Base-by-base conservation (phyloP, 139 green algal species). In the Pleodorina starrii region DNA sequence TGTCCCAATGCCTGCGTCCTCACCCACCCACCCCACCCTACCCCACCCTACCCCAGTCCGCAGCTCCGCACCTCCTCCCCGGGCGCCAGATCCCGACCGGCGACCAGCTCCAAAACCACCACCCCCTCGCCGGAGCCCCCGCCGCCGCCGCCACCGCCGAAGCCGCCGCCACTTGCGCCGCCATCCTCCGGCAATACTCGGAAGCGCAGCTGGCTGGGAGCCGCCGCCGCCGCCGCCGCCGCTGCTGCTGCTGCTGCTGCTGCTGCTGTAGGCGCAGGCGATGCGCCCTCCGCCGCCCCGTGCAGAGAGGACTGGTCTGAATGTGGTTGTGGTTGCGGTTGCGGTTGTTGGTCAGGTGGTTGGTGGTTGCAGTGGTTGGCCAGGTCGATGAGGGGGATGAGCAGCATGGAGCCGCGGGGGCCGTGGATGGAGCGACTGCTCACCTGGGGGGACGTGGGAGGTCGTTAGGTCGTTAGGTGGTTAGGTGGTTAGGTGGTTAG, bases 291-390 rank as follows among this genome's bases (percentile, higher is more conserved):
- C n/a, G n/a, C n/a, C n/a, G n/a, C n/a, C n/a, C n/a, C n/a, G n/a
- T n/a, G n/a, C n/a, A n/a, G n/a, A n/a, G n/a, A n/a, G n/a, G n/a
- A n/a, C n/a, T n/a, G n/a, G n/a, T n/a, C n/a, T n/a, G n/a, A n/a
- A n/a, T n/a, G n/a, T n/a, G n/a, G n/a, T n/a, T n/a, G n/a, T n/a
- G n/a, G n/a, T n/a, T n/a, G n/a, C n/a, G n/a, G n/a, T n/a, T n/a
- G n/a, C n/a, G n/a, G n/a, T n/a, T n/a, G n/a, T n/a, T n/a, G n/a
- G n/a, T n/a, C n/a, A n/a, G n/a, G n/a, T n/a, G n/a, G n/a, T n/a
- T n/a, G n/a, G n/a, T n/a, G n/a, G n/a, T n/a, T n/a, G 48, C 42
- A 75, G 68, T 89, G 84, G 36, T 89, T 89, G 36, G 84, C 84
- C 0, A 89, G 69, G 50, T 89, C 84, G 2, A 89, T 82, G 0